Evolutionary conservation across 257 asterid genomes (phyloP).

Genomic region (Solanum habrochaites): DNA sequence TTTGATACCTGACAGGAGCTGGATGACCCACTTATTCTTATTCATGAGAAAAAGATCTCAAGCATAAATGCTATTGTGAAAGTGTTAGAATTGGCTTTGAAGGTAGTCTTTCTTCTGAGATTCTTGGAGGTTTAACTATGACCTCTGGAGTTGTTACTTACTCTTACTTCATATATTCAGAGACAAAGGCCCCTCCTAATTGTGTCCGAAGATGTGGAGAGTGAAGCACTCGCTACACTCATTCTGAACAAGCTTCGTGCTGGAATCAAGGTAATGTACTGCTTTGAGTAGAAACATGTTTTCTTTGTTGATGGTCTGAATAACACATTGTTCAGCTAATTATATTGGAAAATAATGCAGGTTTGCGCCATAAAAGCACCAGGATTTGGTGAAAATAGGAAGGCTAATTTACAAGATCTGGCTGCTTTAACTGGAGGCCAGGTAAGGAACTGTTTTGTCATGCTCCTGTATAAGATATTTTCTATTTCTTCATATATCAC

Average conservation of each 20-base stretch:
- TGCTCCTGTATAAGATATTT: neutral
- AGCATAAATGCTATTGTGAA: slow-evolving; percentile 28
- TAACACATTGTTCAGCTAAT: neutral
- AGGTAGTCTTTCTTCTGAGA: slow-evolving; percentile 12
- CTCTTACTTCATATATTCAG: slow-evolving; percentile 3
- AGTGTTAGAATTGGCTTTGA: slow-evolving; percentile 40
- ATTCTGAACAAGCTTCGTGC: slow-evolving; percentile 53
- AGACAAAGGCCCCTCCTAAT: slow-evolving; percentile 43
- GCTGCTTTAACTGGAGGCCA: slow-evolving; percentile 51
- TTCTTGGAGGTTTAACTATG: neutral
- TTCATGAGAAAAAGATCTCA: slow-evolving; percentile 47
- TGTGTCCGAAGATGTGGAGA: slow-evolving; percentile 45
- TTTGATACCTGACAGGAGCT: slow-evolving; percentile 21
- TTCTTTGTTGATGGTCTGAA: neutral
- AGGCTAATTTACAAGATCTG: slow-evolving; percentile 40
- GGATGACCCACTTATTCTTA: slow-evolving; percentile 44
- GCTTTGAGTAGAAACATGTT: neutral
- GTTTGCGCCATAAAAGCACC: slow-evolving; percentile 63
- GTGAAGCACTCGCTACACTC: slow-evolving; percentile 47
- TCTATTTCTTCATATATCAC: neutral
- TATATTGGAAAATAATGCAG: slow-evolving; percentile 7
- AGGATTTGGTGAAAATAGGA: slow-evolving; percentile 58
- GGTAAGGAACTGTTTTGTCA: slow-evolving; percentile 10
- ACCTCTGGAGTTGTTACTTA: neutral
- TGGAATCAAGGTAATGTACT: slow-evolving; percentile 32